Conservation (phyloP, 2,329 filamentous ascomycete species). For the Arthrinium puccinioides region DNA sequence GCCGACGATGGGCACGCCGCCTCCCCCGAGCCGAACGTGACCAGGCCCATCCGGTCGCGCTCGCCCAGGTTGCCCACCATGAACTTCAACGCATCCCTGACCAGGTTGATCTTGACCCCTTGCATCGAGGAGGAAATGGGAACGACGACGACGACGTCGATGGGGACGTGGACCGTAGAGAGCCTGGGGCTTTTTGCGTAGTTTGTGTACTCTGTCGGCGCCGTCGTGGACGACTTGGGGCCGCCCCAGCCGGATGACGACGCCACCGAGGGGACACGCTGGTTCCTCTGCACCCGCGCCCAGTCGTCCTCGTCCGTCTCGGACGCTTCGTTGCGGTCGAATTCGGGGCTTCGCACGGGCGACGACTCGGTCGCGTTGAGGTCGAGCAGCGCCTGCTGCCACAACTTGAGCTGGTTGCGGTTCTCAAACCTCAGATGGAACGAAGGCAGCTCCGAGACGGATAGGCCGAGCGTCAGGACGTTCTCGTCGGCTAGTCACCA, state of each 20-base stretch:
- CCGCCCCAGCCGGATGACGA: constrained; percentile 71
- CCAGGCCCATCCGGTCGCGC: constrained; percentile 90
- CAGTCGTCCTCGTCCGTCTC: constrained; percentile 86
- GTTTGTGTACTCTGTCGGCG: constrained; percentile 85
- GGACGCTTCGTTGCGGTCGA: constrained; percentile 66
- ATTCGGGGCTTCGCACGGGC: constrained; percentile 63
- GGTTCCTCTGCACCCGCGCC: constrained; percentile 52
- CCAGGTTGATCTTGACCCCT: constrained; percentile 93
- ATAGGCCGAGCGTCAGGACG: constrained; percentile 81
- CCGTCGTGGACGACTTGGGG: constrained; percentile 75
- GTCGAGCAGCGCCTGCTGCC: constrained; percentile 80
- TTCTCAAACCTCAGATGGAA: constrained; percentile 90
- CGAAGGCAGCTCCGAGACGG: constrained; percentile 83
- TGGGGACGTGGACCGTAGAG: constrained; percentile 71
- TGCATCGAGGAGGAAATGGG: constrained; percentile 98
- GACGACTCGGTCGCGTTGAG: constrained; percentile 65
- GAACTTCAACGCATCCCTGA: constrained; percentile 87
- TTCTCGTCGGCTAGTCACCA: constrained; percentile 68
- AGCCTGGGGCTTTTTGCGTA: constrained; percentile 45
- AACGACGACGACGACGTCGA: constrained; percentile 94
- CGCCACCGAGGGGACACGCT: constrained; percentile 73
- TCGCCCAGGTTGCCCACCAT: constrained; percentile 86
- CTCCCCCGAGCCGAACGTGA: constrained; percentile 95
- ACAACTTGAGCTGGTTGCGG: constrained; percentile 73
- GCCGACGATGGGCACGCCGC: constrained; percentile 89